phyloP scores from a whole-genome alignment of 2,329 filamentous ascomycete genomes.

The Plenodomus biglobosus region DNA sequence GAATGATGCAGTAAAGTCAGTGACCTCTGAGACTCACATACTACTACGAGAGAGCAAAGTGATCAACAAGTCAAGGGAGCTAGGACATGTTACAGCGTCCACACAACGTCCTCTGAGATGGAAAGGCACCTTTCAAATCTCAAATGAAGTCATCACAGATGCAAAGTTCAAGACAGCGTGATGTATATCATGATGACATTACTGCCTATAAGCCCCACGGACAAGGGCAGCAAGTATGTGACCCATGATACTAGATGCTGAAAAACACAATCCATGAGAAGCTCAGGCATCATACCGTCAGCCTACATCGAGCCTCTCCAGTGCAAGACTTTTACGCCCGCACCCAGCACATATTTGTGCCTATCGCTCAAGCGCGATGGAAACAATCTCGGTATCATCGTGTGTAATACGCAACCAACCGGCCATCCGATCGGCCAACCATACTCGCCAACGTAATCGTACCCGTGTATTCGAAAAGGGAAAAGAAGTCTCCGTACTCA shows the following conservation, averaged over 20 bases:
- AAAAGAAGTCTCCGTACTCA: constrained; percentile 28
- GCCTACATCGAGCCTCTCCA: constrained; percentile 26
- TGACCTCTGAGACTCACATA: too few species aligned
- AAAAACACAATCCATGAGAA: constrained; percentile 22
- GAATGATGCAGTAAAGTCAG: too few species aligned
- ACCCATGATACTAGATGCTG: constrained; percentile 23
- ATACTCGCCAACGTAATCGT: constrained; percentile 29
- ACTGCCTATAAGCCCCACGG: constrained; percentile 27
- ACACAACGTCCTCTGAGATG: background rate
- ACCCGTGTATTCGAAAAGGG: constrained; percentile 22
- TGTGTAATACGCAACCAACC: background rate
- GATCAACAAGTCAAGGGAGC: too few species aligned
- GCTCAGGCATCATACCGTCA: constrained; percentile 37
- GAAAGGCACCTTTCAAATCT: background rate
- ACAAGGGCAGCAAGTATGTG: constrained; percentile 16
- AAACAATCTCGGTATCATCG: constrained; percentile 31
- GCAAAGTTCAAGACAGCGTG: background rate
- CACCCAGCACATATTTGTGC: constrained; percentile 16
- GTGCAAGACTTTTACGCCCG: constrained; percentile 35
- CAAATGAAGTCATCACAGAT: background rate
- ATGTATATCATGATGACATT: constrained; percentile 38
- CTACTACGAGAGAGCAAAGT: too few species aligned
- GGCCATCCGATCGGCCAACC: constrained; percentile 8
- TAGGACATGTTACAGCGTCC: background rate
- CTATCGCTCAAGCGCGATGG: constrained; percentile 9